Percentiles rank a stretch among this genome's conserved stretches.
These are phyloP conservation scores for Moesziomyces globuligerus DNA, from an alignment of 1,284 basidiomycete genomes.

Conservation along the genomic window DNA sequence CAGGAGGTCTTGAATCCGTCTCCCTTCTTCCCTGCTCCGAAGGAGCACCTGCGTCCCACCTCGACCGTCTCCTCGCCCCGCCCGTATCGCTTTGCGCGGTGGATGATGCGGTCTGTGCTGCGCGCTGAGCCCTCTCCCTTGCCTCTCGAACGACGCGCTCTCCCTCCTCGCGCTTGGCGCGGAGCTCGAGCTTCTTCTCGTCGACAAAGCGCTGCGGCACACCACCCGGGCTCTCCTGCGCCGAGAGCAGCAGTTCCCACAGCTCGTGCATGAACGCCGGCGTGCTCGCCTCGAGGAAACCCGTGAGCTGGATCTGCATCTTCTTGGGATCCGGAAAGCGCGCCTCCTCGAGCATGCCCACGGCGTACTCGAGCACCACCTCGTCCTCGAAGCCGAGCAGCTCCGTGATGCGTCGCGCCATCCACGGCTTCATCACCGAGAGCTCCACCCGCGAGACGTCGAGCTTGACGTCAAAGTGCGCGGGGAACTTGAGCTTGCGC, in stretches of 20 bases:
- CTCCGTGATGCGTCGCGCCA: conserved; percentile 87
- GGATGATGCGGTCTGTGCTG: conserved; percentile 16
- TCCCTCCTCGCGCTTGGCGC: conserved; percentile 77
- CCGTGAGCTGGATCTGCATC: conserved; percentile 92
- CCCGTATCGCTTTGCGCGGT: conserved; percentile 70
- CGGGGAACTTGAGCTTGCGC: conserved; percentile 85
- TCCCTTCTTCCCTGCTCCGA: background rate
- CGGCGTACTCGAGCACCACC: conserved; percentile 93
- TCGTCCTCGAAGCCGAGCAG: conserved; percentile 95
- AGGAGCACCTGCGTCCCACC: conserved; percentile 34
- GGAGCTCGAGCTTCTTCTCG: conserved; percentile 93
- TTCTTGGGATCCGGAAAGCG: conserved; percentile 90
- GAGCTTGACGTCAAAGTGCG: conserved; percentile 77
- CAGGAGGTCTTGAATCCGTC: conserved; percentile 19
- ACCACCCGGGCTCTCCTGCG: conserved; percentile 86
- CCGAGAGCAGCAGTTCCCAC: conserved; percentile 89
- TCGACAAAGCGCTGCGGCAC: conserved; percentile 94
- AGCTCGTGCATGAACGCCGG: conserved; percentile 85
- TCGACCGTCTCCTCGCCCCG: conserved; percentile 61
- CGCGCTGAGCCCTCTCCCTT: conserved; percentile 55
- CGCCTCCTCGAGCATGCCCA: conserved; percentile 88
- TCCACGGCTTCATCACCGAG: conserved; percentile 81
- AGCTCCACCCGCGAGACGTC: conserved; percentile 95
- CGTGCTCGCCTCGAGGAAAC: conserved; percentile 82
- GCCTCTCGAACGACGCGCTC: conserved; percentile 76